Evolutionary conservation across 2,329 filamentous ascomycete genomes (phyloP), one percentile per base, ranked within the genome.

Genomic region (Trichoderma sp.): DNA sequence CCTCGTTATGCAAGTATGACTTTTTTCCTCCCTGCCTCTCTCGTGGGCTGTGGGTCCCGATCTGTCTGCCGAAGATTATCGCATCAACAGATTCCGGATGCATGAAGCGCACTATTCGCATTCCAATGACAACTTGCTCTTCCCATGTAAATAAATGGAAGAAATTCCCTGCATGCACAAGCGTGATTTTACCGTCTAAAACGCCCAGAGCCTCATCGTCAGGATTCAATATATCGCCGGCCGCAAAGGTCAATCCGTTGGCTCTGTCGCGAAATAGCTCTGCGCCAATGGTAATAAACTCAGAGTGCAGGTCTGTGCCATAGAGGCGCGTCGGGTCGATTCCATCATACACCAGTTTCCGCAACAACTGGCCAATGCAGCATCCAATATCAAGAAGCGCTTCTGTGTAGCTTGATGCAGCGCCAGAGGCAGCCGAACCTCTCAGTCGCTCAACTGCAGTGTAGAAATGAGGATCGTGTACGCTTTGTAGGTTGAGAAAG

Each of bases 81-180:
- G 61, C 33, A 13, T 64, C 24, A 19, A 14, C 29, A 2, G 33
- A 31, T 16, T 49, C 61, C 0, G 61, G 61, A 19, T 31, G 49
- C 19, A 64, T 3, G 29, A 64, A 64, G 31, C 61, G 49, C 14
- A 16, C 14, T 64, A 64, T 43, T 29, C 61, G 21, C 33, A 31
- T 21, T 4, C 61, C 61, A 5, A 40, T 55, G 5, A 55, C 40
- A n/a, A 64, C 49, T 37, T 64, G 61, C 14, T 55, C 24, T 24
- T 64, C 61, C 61, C 61, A 64, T 16, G 49, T 43, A 24, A 64
- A 64, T 21, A 64, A n/a, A n/a, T 64, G 61, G 24, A 64, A 64
- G 16, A 64, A 64, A 40, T 64, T 64, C 6, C 43, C 61, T 13
- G 49, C 61, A 43, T 64, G 61, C 14, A 64, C 6, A 29, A 64